Percentiles rank a stretch among this genome's conserved stretches.
These are phyloP conservation scores for Vickermania ingenoplastis DNA, from an alignment of 208 protist genomes.

Conservation along the genomic window DNA sequence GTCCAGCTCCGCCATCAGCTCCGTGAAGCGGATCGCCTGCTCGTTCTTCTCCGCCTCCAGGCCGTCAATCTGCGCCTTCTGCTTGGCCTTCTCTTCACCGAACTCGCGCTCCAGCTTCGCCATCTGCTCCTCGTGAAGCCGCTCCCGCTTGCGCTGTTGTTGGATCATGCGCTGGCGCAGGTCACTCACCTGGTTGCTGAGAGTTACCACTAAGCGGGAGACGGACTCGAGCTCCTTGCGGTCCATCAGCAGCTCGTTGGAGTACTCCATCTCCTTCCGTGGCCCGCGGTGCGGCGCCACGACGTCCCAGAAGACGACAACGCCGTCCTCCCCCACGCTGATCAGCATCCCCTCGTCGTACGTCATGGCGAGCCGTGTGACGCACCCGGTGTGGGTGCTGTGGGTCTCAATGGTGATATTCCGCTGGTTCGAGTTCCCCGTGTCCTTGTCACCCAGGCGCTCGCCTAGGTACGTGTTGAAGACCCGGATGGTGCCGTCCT, in stretches of 20 bases:
- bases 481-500: constrained; percentile 88
- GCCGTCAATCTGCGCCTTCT: constrained; percentile 53
- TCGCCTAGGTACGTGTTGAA: constrained; percentile 88
- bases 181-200: constrained; percentile 83
- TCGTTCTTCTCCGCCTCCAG: constrained; percentile 86
- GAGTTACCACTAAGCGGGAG: constrained; percentile 41
- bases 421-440: constrained; percentile 16
- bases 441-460: constrained; percentile 32
- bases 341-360: constrained; percentile 92
- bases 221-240: constrained; percentile 88
- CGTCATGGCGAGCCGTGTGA: constrained; percentile 81
- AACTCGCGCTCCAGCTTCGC: constrained; percentile 84
- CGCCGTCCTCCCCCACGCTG: constrained; percentile 90
- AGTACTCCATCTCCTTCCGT: constrained; percentile 75
- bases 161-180: constrained; percentile 91
- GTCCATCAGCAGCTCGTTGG: constrained; percentile 92
- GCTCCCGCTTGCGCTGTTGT: constrained; percentile 90
- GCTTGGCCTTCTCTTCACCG: constrained; percentile 49
- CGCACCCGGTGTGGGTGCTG: constrained; percentile 66
- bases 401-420: constrained; percentile 83
- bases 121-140: constrained; percentile 90
- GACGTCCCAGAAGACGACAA: constrained; percentile 87
- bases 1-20: constrained; percentile 86
- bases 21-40: constrained; percentile 92
- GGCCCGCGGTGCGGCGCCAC: constrained; percentile 80